Evolutionary conservation across 768 basidiomycete species (phyloP).

Genomic region (Podaxis pistillaris): DNA sequence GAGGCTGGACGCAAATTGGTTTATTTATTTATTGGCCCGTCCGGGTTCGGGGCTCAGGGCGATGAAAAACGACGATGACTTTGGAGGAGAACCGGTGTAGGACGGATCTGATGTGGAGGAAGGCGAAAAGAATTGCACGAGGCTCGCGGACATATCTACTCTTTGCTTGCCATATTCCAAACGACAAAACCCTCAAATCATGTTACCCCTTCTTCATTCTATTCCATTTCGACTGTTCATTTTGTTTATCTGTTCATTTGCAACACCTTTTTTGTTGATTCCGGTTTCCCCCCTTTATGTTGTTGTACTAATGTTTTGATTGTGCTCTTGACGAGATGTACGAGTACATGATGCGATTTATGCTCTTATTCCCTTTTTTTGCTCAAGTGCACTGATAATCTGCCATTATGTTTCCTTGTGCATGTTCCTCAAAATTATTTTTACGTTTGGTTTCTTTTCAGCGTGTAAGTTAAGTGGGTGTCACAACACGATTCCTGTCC

Average conservation of each 20-base stretch:
- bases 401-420: no score
- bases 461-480: no score
- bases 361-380: not conserved
- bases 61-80: not conserved
- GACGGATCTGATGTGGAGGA: not conserved
- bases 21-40: not conserved
- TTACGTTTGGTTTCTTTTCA: no score
- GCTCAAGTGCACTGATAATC: no score
- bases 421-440: no score
- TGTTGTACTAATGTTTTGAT: constrained; percentile 5
- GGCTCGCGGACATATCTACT: not conserved
- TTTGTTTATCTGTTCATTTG: constrained; percentile 6
- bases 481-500: no score
- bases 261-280: constrained; percentile 6
- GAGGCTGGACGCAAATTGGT: not conserved
- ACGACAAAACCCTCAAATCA: not conserved
- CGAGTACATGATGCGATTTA: not conserved
- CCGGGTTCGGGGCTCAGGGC: not conserved
- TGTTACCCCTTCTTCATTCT: not conserved
- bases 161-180: not conserved
- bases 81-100: not conserved
- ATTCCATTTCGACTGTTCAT: not conserved
- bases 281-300: not conserved
- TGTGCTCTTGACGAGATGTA: not conserved
- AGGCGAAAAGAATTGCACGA: not conserved